Evolutionary conservation across 371 early-diverging fungal genomes (phyloP), one percentile per base, ranked within the genome.

Genomic region (Encephalitozoon cuniculi): DNA sequence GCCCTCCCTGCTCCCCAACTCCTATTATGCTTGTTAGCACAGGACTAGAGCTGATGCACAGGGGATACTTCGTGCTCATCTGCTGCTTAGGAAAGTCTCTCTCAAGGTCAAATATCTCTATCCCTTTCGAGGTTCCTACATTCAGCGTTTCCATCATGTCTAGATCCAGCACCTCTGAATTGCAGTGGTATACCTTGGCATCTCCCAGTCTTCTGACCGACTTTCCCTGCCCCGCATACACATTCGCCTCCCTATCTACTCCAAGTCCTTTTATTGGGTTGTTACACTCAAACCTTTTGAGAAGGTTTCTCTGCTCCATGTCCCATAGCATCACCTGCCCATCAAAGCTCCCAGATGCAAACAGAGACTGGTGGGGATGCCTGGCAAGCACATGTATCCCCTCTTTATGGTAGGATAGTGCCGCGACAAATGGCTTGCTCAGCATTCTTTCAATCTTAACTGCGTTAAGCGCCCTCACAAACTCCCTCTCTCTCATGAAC

Each of bases 371-470:
- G 81, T 88, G 91, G 0, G 44, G 91, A 79, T 94, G 91, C 82
- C 94, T 95, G 0, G 90, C 89, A 87, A 99, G 87, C 72, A 89
- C 84, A 80, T 95, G 95, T 9, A 99, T 94, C 69, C 97, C 97
- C 74, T 97, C 97, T 54, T 90, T 88, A 76, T 97, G 96, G 0
- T 94, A 94, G 44, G 86, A 83, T 18, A 97, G 82, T 1, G 93
- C 89, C 1, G 87, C 91, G 12, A 97, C 83, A 82, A 99, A 97
- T 9, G 99, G 99, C 82, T 97, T 96, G 68, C 97, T 92, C 83
- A 97, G 92, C 88, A 99, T 84, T 32, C 95, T 87, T 70, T 96
- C 96, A 34, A 97, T 83, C 83, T 99, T 99, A 41, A 89, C 89
- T 4, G 94, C 89, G 79, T 94, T 95, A 21, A 99, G 86, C 21